Conservation (phyloP, 2,329 filamentous ascomycete genomes). For the Myriangium duriaei region DNA sequence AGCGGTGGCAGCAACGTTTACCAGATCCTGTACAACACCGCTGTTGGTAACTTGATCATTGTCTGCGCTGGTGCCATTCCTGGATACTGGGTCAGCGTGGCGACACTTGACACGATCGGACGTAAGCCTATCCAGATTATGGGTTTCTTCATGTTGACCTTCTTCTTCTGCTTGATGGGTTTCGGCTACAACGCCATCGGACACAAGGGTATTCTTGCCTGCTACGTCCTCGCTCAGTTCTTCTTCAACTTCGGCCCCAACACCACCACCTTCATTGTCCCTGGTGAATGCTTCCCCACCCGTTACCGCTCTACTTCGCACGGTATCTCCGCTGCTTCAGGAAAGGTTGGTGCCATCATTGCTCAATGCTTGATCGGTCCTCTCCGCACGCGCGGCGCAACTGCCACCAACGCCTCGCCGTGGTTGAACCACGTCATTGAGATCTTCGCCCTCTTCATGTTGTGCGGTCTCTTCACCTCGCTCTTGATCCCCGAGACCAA, state of each 20-base stretch:
- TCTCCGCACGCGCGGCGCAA: conserved; percentile 42
- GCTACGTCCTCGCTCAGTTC: conserved; percentile 38
- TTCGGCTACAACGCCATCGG: conserved; percentile 36
- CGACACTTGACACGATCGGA: conserved; percentile 59
- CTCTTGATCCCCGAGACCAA: conserved; percentile 70
- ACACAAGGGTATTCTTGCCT: conserved; percentile 29
- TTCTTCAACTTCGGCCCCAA: conserved; percentile 44
- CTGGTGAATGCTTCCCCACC: conserved; percentile 40
- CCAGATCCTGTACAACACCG: conserved; percentile 58
- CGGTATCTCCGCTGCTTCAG: conserved; percentile 36
- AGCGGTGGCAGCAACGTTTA: conserved; percentile 55
- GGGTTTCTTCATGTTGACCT: conserved; percentile 35
- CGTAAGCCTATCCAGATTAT: conserved; percentile 65
- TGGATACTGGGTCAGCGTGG: conserved; percentile 71
- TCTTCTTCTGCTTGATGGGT: conserved; percentile 37
- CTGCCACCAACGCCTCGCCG: conserved; percentile 41
- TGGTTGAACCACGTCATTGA: conserved; percentile 65
- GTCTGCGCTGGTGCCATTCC: conserved; percentile 68
- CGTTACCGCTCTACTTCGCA: conserved; percentile 36
- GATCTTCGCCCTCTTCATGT: conserved; percentile 71
- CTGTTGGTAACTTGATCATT: conserved; percentile 66
- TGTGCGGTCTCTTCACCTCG: conserved; percentile 54
- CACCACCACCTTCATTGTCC: conserved; percentile 39
- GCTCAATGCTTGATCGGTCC: conserved; percentile 38
- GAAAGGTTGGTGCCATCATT: conserved; percentile 38